Evolutionary conservation across 495 filamentous ascomycete species (phyloP), one percentile per base, ranked within the genome.

Genomic region (Trichoderma virens): DNA sequence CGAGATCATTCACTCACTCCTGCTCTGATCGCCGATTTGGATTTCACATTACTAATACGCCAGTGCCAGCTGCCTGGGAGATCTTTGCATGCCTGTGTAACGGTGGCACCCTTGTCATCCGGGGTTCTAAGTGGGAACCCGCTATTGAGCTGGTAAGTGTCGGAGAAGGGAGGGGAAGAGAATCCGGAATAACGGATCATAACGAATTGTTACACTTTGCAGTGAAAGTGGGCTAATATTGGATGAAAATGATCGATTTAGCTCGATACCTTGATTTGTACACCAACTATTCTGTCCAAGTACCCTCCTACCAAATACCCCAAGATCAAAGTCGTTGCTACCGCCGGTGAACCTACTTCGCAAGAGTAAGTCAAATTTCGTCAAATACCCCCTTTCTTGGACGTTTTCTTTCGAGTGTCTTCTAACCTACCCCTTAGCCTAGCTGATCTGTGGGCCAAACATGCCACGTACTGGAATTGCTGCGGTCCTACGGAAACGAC

Each of bases 401-500:
- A 2, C 60, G 14, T 62, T 16, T 27, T 20, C 20, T 13, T 41
- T 6, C 5, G 0, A 47, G 0, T 62, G 18, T 30, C 18, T 30
- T 18, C 51, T 56, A 56, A 56, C 51, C 11, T 11, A n/a, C 7
- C 62, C 54, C 27, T 56, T 13, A 23, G 70, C 5, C 67, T 76
- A 34, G 74, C 74, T 2, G 73, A 75, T 38, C 64, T 71, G 28
- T 76, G 74, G 74, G 70, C 73, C 0, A 64, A 65, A 0, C 59
- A 72, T 60, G 67, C 65, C 5, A 69, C 67, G 27, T 75, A 72
- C 56, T 72, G 70, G 70, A 78, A 78, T 61, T 65, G 70, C 60
- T 78, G 75, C 59, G 75, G 75, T 9, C 74, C 75, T 0, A 78
- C 75, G 7, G 75, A 78, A 62, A 72, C 72, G 65, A 74, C 65